Percentiles rank a stretch among this genome's conserved stretches.
Evolutionary conservation across 2,329 filamentous ascomycete species (phyloP).

Genomic region (Trichoderma sp.): DNA sequence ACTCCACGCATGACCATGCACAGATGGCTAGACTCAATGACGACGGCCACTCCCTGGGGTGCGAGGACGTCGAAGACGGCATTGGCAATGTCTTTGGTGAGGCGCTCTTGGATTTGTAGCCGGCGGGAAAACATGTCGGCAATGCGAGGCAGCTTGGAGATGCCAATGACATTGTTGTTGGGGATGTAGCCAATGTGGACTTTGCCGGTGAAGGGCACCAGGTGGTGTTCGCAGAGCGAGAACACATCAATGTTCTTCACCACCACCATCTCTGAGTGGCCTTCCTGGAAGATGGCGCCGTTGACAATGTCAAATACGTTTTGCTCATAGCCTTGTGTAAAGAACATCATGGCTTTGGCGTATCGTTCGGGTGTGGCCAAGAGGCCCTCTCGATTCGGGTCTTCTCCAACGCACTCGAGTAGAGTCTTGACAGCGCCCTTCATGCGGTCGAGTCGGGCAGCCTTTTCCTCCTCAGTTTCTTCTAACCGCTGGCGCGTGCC

Average conservation of each 20-base stretch:
- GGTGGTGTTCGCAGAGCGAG: slow-evolving; percentile 92
- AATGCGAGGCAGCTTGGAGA: slow-evolving; percentile 92
- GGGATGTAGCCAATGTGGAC: slow-evolving; percentile 99
- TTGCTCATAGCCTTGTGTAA: slow-evolving; percentile 96
- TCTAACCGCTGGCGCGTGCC: slow-evolving; percentile 64
- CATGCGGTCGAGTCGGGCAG: slow-evolving; percentile 55
- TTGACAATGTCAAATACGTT: slow-evolving; percentile 91
- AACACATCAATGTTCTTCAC: slow-evolving; percentile 97
- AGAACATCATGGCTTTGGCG: slow-evolving; percentile 91
- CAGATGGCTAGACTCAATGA: slow-evolving; percentile 94
- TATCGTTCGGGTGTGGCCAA: slow-evolving; percentile 77
- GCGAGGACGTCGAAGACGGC: slow-evolving; percentile 90
- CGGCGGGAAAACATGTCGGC: slow-evolving; percentile 95
- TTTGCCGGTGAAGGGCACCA: slow-evolving; percentile 96
- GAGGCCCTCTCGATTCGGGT: slow-evolving; percentile 63
- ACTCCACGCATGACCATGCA: slow-evolving; percentile 99
- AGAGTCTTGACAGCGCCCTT: slow-evolving; percentile 62
- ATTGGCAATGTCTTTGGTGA: slow-evolving; percentile 94
- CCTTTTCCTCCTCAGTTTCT: slow-evolving; percentile 46
- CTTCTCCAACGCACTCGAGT: slow-evolving; percentile 67
- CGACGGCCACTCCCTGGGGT: slow-evolving; percentile 91
- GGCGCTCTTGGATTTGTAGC: slow-evolving; percentile 91
- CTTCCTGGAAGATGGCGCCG: slow-evolving; percentile 90
- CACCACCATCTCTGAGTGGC: slow-evolving; percentile 95
- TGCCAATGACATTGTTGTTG: slow-evolving; percentile 82